Evolutionary conservation across 768 basidiomycete species (phyloP), one percentile per base, ranked within the genome.

Genomic region (Lenzites betulinus): DNA sequence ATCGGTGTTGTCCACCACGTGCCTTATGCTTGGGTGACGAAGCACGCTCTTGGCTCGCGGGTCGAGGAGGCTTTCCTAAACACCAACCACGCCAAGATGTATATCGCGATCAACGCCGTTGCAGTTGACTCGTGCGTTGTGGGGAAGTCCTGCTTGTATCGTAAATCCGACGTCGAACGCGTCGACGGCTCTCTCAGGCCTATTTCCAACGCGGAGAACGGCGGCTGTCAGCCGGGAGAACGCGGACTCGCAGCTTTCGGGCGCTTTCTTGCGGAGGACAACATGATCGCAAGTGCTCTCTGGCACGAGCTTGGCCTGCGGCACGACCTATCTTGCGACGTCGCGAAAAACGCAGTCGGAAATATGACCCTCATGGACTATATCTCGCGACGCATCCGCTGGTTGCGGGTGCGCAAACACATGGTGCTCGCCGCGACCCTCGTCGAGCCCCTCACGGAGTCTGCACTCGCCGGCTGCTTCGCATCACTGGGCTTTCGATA

Each of bases 71-170:
- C 92, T 0, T 99, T 96, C 73, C 77, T 99, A 58, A 98, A 98
- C 73, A 96, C 95, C 5, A 98, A 93, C 62, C 97, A 98, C 69
- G 93, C 96, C 25, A 98, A 95, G 75, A 95, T 98, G 91, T 98
- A 98, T 69, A 81, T 98, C 53, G 95, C 94, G 11, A 93, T 98
- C 71, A 95, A 96, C 75, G 83, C 89, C 0, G 77, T 90, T 47
- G 92, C 90, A 12, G 76, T 95, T 43, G 96, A 97, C 56, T 96
- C 95, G 1, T 99, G 97, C 68, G 94, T 98, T 5, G 89, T 97
- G 59, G 97, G 97, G 64, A 99, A 99, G 76, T 96, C 94, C 41
- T 95, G 94, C 72, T 71, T 99, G 50, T 98, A 95, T 74, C 87
- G 93, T 46, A 89, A 92, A 47, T 92, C 92, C 28, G 93, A 96